phyloP scores from a whole-genome alignment of 2,329 filamentous ascomycete genomes.

The Penicillium polonicum region DNA sequence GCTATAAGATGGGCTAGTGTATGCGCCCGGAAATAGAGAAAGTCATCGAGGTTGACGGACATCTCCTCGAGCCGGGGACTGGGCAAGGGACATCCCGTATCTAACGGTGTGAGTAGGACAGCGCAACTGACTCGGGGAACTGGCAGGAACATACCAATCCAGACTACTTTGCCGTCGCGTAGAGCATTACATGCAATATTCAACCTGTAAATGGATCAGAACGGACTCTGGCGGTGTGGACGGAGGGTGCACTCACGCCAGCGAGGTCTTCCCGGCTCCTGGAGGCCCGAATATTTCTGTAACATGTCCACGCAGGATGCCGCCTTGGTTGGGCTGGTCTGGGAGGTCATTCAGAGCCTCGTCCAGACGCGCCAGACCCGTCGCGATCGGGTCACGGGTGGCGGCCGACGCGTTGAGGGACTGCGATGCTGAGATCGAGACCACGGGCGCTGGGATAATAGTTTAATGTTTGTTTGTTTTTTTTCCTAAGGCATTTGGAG shows the following conservation, averaged over 20 bases:
- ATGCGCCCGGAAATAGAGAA: constrained; percentile 64
- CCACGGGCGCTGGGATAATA: constrained; percentile 26
- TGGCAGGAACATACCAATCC: constrained; percentile 67
- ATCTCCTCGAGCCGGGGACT: constrained; percentile 50
- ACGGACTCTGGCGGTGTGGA: constrained; percentile 2
- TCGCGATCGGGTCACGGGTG: constrained; percentile 31
- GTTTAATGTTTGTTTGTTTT: constrained; percentile 2
- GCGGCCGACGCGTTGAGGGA: constrained; percentile 33
- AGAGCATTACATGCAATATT: constrained; percentile 67
- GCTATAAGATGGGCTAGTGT: constrained; percentile 68
- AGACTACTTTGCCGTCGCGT: constrained; percentile 63
- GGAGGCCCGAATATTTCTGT: constrained; percentile 87
- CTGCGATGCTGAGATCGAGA: constrained; percentile 40
- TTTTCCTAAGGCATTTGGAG: background rate
- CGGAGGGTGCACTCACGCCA: constrained; percentile 62
- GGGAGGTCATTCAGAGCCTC: constrained; percentile 26
- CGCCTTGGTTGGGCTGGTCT: constrained; percentile 33
- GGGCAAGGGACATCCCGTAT: constrained; percentile 52
- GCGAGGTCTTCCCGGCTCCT: constrained; percentile 77
- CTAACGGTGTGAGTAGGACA: constrained; percentile 30
- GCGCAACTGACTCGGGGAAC: background rate
- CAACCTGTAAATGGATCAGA: constrained; percentile 55
- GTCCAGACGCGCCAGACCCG: constrained; percentile 52
- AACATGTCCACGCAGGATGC: constrained; percentile 72
- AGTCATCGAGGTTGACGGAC: constrained; percentile 46